Base-by-base conservation (phyloP, 1,284 basidiomycete species). In the Chondrostereum purpureum region DNA sequence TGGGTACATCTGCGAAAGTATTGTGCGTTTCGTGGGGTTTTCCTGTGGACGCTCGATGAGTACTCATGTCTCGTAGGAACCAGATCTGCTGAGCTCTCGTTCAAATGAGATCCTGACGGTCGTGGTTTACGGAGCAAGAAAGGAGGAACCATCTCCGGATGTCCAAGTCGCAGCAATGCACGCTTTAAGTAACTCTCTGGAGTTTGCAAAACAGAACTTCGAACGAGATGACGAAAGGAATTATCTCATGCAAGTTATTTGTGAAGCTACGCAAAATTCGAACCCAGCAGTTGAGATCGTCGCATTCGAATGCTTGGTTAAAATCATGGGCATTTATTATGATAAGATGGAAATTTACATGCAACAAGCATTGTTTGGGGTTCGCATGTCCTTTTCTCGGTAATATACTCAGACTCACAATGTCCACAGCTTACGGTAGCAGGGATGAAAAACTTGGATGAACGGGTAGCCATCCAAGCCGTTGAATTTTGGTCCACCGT, bases 241-340 rank as follows among this genome's bases (percentile, higher is more conserved):
- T 70, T 99, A 97, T 70, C 99, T 99, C 67, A 99, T 99, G 96
- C 96, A 99, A 72, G 93, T 99, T 42, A 91, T 99, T 18, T 99
- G 95, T 63, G 96, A 99, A 63, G 96, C 95, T 1, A 99, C 96
- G 1, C 96, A 99, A 66, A 92, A 83, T 55, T 52, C 75, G 2
- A 67, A 82, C 3, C 78, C 87, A n/a, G 66, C 78, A 37, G 92
- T 98, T 43, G 92, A 97, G 70, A 85, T 94, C 17, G 90, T 82
- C 31, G 87, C 94, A 1, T 99, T 96, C 61, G 93, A 97, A 64
- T 94, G 91, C 66, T 72, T 99, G 13, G 96, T 99, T 39, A 80
- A 86, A 57, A 95, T 98, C 61, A 99, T 99, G 96, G 84, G 87
- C 55, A 69, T 97, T 46, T 99, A 99, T 72, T 99, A 99, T 67